Evolutionary conservation across 768 basidiomycete genomes (phyloP).

Genomic region (Auricularia heimuer): DNA sequence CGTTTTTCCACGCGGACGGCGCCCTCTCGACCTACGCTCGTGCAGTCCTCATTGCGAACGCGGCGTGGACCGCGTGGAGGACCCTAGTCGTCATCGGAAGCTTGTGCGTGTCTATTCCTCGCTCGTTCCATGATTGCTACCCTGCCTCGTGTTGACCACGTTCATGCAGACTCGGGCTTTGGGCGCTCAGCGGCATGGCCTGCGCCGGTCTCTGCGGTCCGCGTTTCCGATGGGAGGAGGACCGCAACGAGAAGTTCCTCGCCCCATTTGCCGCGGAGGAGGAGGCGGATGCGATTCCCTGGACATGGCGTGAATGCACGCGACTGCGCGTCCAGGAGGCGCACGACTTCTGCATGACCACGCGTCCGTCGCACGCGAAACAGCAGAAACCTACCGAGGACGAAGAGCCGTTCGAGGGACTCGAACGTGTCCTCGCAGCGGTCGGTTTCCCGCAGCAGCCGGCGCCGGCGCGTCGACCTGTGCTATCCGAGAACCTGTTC

Average conservation of each 20-base stretch:
- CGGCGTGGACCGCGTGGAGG: slow-evolving; percentile 73
- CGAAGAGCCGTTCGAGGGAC: slow-evolving; percentile 34
- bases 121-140: neutral
- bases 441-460: slow-evolving; percentile 42
- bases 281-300: slow-evolving; percentile 48
- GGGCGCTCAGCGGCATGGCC: slow-evolving; percentile 65
- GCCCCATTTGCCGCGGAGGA: slow-evolving; percentile 30
- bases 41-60: slow-evolving; percentile 72
- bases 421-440: slow-evolving; percentile 52
- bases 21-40: slow-evolving; percentile 65
- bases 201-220: slow-evolving; percentile 82
- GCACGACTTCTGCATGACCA: slow-evolving; percentile 68
- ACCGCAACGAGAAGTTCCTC: slow-evolving; percentile 1
- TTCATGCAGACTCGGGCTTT: slow-evolving; percentile 55
- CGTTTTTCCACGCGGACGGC: slow-evolving; percentile 66
- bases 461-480: slow-evolving; percentile 44
- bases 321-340: slow-evolving; percentile 64
- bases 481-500: slow-evolving; percentile 59
- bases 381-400: slow-evolving; percentile 5
- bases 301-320: slow-evolving; percentile 72
- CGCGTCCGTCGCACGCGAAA: slow-evolving; percentile 5
- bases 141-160: neutral
- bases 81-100: slow-evolving; percentile 55
- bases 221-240: slow-evolving; percentile 76
- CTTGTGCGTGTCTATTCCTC: slow-evolving; percentile 38